Evolutionary conservation across 2,329 filamentous ascomycete genomes (phyloP), one percentile per base, ranked within the genome.

Genomic region (Penicillium vulpinum): DNA sequence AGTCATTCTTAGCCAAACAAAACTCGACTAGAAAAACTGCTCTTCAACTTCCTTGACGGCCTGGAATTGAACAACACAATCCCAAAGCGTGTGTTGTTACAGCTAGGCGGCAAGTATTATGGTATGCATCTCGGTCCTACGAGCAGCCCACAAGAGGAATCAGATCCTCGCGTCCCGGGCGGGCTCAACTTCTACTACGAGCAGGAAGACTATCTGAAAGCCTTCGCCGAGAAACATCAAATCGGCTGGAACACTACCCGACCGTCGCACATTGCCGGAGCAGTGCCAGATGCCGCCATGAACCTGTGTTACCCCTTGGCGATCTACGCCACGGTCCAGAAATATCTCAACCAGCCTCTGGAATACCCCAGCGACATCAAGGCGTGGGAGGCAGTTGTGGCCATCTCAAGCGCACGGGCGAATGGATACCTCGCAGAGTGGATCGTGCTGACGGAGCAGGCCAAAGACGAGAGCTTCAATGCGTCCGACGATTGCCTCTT

Each of bases 81-180:
- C 16, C 81, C 81, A 0, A 76, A 75, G 39, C 73, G 80, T 5
- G 74, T 83, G 57, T 67, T 81, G 61, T 73, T 81, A 10, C 81
- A 83, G 60, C 81, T 78, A 1, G 81, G 80, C 4, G 79, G 79
- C 3, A 83, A 83, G 69, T 78, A 83, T 63, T 83, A 83, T 68
- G 79, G 75, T 40, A 63, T 80, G 4, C 80, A 83, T 58, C 70
- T 81, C 29, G 80, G 80, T 2, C 78, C 78, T 0, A 61, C 73
- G 0, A 64, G 71, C 1, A 71, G 72, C 2, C 81, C 80, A 0
- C 74, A 75, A 41, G 73, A 78, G 51, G 81, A 84, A 63, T 72
- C 71, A 77, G 79, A 55, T 39, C n/a, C 36, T 21, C 36, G 36
- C 2, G 2, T 39, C 18, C 18, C 13, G 36, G 3, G 5, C 1